Conservation (phyloP, 106 monocot genomes). For the Phalaenopsis equestris region DNA sequence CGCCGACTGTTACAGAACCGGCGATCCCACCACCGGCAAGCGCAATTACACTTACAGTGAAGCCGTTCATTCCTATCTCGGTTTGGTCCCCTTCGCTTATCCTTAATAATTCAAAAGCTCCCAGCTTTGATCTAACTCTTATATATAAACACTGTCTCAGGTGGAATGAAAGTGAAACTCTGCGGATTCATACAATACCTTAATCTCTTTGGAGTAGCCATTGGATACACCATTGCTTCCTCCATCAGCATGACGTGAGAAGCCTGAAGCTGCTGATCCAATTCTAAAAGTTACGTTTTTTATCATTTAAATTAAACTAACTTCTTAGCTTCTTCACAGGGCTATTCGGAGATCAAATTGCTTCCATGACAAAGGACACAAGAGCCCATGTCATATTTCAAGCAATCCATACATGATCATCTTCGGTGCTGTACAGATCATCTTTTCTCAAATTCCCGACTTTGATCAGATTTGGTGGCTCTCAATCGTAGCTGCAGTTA, state of each 20-base stretch:
- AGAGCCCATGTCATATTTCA: slow-evolving; percentile 29
- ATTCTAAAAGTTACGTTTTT: neutral
- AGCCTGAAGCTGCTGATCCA: neutral
- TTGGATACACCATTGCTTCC: slow-evolving; percentile 77
- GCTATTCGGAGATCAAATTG: slow-evolving; percentile 43
- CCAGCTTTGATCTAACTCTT: neutral
- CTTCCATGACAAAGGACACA: slow-evolving; percentile 45
- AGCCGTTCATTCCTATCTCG: slow-evolving; percentile 61
- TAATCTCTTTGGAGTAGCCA: slow-evolving; percentile 59
- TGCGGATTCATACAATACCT: slow-evolving; percentile 58
- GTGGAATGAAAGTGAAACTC: slow-evolving; percentile 47
- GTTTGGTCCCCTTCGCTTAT: slow-evolving; percentile 7
- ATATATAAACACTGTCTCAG: neutral
- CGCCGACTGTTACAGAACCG: slow-evolving; percentile 60
- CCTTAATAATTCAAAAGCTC: neutral
- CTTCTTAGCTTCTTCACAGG: slow-evolving; percentile 18
- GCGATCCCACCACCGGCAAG: slow-evolving; percentile 53
- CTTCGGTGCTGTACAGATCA: slow-evolving; percentile 29
- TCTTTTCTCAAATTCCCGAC: slow-evolving; percentile 53
- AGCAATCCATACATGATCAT: slow-evolving; percentile 50
- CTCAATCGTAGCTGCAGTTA: slow-evolving; percentile 47
- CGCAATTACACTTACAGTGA: slow-evolving; percentile 80
- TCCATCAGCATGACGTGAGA: slow-evolving; percentile 79
- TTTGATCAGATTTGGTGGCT: slow-evolving; percentile 62
- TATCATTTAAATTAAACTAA: neutral